Evolutionary conservation across 164 flowering plant species (phyloP), one percentile per base, ranked within the genome.

Genomic region (Vitis rotundifolia): DNA sequence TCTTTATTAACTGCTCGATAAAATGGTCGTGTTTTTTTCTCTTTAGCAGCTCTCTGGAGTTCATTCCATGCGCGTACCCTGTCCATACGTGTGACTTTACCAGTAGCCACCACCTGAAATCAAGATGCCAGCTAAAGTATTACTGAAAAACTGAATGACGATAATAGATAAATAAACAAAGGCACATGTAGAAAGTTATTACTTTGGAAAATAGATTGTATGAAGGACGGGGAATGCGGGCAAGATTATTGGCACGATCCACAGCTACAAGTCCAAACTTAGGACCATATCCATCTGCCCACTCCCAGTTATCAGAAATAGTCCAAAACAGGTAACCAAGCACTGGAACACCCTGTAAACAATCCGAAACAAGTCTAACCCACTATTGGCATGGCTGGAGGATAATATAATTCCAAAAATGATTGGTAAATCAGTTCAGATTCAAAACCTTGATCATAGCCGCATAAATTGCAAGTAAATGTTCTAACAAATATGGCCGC

Each of bases 221-320:
- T 2, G 98, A 95, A 50, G 97, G 98, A 69, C 97, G 94, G 28
- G 96, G 98, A 67, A 79, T 79, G 65, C 99, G 85, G 11, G 92
- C 87, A 77, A 95, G 87, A 71, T 73, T 71, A 71, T 90, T 88
- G 49, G 88, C 86, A 56, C 98, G 97, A 74, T 95, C 99, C 73
- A 93, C 99, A 13, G 94, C 97, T 14, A 91, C 97, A 69, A 95
- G 93, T 66, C 99, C 99, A 79, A 93, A 95, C 79, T 95, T 95
- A 44, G 99, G 99, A 54, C 99, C 99, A 87, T 95, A 95, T 12
- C 99, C 98, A 83, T 95, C 99, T 50, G 99, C 98, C 99, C 99
- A 91, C 78, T 95, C 99, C 99, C 99, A 95, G 66, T 95, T 95
- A 68, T 95, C 99, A 68, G 98, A 93, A 55, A 85, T 89, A 56